Percentiles rank a stretch among this genome's conserved stretches.
These are phyloP conservation scores for Gossypium trilobum DNA, from an alignment of 441 rosid species.

Conservation along the genomic window DNA sequence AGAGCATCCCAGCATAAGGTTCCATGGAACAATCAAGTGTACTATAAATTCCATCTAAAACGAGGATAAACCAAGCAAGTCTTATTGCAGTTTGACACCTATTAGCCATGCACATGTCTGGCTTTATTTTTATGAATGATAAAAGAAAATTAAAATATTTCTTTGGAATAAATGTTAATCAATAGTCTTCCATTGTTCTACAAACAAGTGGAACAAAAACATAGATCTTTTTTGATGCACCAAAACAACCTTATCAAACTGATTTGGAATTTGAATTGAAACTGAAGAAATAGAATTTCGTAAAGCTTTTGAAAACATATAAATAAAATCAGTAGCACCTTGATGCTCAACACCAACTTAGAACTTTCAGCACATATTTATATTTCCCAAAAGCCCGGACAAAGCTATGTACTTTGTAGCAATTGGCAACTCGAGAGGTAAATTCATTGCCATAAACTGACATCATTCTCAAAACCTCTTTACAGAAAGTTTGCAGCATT, in stretches of 20 bases:
- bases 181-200: not conserved
- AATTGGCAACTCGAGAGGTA: not conserved
- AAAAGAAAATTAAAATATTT: not conserved
- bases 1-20: not conserved
- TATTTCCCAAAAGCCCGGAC: not conserved
- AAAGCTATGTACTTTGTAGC: not conserved
- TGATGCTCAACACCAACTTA: not conserved
- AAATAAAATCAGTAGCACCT: not conserved
- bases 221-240: not conserved
- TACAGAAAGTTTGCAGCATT: conserved; percentile 8
- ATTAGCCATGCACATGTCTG: not conserved
- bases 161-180: not conserved
- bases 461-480: conserved; percentile 7
- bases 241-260: too few relatives aligned
- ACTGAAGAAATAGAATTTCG: not conserved
- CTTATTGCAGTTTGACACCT: not conserved
- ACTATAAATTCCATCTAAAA: not conserved
- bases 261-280: too few relatives aligned
- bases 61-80: not conserved
- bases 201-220: not conserved
- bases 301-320: not conserved
- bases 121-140: not conserved
- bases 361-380: not conserved
- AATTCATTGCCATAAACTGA: not conserved
- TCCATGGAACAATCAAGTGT: not conserved